Evolutionary conservation across 2,329 filamentous ascomycete species (phyloP), one percentile per base, ranked within the genome.

Genomic region (Endoconidiophora laricicola): DNA sequence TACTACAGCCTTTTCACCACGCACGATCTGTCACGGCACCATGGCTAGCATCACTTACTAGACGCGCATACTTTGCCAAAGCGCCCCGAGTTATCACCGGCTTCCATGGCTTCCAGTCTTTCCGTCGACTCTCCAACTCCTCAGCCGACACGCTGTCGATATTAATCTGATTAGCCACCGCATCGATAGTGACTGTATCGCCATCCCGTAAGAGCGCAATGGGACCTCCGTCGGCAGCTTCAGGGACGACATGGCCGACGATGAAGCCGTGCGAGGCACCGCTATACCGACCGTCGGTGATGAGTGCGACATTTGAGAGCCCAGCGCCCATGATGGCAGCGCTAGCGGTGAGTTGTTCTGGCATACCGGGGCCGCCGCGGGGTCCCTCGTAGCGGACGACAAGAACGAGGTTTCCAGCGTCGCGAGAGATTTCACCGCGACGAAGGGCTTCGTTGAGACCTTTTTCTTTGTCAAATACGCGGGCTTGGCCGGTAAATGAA

Each of bases 311-410:
- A 59, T 94, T 94, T 48, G 72, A 85, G 48, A 96, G 70, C 10
- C 83, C 83, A 0, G 90, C 90, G 45, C 90, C 90, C 83, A 94
- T 94, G 57, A 96, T 85, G 16, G 88, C 86, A 0, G 87, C 87
- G 52, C 78, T 83, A 9, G 90, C 85, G 62, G 83, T 86, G 42
- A 96, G 74, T 65, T 94, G 87, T 66, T 96, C 90, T 2, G 88
- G 90, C 90, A 96, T 96, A 41, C 90, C 90, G 0, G 90, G 90
- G 0, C 90, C 90, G 55, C 90, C 90, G 61, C 86, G 88, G 10
- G 90, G 90, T 0, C 90, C 90, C 63, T 96, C 90, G 62, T 95
- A 95, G 20, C 90, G 81, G 49, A 96, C 87, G 29, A 95, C 79
- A 24, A 95, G 69, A 18, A 95, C 90, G 12, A 94, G 73, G 60